A percentile compares a stretch with the other conserved stretches of the same genome.
Evolutionary conservation across 352 stramenopile genomes (phyloP).

Genomic region (Phytopythium helicoides): DNA sequence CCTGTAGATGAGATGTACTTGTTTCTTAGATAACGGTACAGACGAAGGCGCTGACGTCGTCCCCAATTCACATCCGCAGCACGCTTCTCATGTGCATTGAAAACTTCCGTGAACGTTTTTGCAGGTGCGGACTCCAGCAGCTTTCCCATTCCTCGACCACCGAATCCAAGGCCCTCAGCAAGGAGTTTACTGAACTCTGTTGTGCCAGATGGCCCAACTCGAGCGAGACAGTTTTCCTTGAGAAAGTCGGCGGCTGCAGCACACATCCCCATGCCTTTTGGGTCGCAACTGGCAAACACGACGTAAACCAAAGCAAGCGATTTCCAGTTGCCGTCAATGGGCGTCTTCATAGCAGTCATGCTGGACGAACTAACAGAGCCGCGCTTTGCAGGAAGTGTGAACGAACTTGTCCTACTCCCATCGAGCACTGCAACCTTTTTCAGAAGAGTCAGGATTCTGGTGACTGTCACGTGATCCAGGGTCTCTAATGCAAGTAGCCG

Average conservation of each 20-base stretch:
- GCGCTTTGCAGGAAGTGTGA: slow-evolving; percentile 8
- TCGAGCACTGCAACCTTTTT: slow-evolving; percentile 63
- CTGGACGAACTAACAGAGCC: slow-evolving; percentile 10
- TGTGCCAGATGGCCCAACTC: not conserved
- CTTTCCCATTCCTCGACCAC: slow-evolving; percentile 65
- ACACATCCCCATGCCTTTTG: slow-evolving; percentile 76
- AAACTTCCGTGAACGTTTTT: slow-evolving; percentile 54
- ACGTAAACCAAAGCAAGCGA: slow-evolving; percentile 66
- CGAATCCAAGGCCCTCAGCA: slow-evolving; percentile 61
- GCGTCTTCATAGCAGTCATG: slow-evolving; percentile 21
- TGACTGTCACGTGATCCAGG: slow-evolving; percentile 72
- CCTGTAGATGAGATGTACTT: slow-evolving; percentile 50
- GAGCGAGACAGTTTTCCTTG: slow-evolving; percentile 40
- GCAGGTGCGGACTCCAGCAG: slow-evolving; percentile 46
- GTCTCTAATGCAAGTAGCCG: slow-evolving; percentile 69
- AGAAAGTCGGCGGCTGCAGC: slow-evolving; percentile 70
- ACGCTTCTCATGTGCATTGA: slow-evolving; percentile 68
- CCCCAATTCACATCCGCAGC: slow-evolving; percentile 81
- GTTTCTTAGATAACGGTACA: slow-evolving; percentile 65
- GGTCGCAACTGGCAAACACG: slow-evolving; percentile 71
- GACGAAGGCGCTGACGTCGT: slow-evolving; percentile 37
- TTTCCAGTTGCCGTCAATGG: slow-evolving; percentile 64
- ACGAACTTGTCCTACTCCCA: slow-evolving; percentile 7
- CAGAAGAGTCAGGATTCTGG: slow-evolving; percentile 55
- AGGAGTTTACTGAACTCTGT: slow-evolving; percentile 62